Conservation (phyloP, 306 rosid genomes). For the Pachyrhizus erosus region DNA sequence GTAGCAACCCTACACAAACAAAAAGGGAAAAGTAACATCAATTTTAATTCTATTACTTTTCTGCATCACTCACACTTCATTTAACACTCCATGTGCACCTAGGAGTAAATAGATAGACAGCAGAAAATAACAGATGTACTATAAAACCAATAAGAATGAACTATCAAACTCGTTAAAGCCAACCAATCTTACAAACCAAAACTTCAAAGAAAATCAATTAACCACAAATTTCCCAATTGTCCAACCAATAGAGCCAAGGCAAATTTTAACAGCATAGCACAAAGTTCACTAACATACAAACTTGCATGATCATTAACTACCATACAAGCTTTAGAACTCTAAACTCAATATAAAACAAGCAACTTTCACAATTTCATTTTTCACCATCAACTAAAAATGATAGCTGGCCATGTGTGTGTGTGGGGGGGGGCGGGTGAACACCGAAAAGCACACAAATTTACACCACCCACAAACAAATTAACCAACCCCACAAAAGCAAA, state of each 20-base stretch:
- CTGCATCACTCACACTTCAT: slow-evolving; percentile 14
- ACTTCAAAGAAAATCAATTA: slow-evolving; percentile 1
- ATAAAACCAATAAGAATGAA: neutral
- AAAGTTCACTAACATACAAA: neutral
- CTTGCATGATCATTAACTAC: neutral
- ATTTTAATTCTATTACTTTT: slow-evolving; percentile 21
- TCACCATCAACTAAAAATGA: neutral
- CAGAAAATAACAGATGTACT: neutral
- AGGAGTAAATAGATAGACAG: slow-evolving; percentile 7
- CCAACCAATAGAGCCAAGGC: neutral
- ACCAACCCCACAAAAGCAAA: slow-evolving; percentile 35
- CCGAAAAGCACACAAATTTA: slow-evolving; percentile 9
- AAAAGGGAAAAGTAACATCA: slow-evolving; percentile 26
- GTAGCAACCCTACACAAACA: slow-evolving; percentile 66
- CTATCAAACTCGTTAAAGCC: slow-evolving; percentile 6
- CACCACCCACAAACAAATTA: neutral
- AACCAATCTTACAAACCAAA: neutral
- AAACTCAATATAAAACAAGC: neutral
- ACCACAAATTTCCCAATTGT: neutral
- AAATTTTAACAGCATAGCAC: neutral
- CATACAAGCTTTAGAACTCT: slow-evolving; percentile 6
- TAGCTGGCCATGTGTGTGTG: neutral
- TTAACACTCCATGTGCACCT: slow-evolving; percentile 22
- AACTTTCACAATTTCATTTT: neutral
- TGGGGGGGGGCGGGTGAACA: too few relatives aligned